Base-by-base conservation (phyloP, 148 eudicot genomes). In the Limonium bicolor region DNA sequence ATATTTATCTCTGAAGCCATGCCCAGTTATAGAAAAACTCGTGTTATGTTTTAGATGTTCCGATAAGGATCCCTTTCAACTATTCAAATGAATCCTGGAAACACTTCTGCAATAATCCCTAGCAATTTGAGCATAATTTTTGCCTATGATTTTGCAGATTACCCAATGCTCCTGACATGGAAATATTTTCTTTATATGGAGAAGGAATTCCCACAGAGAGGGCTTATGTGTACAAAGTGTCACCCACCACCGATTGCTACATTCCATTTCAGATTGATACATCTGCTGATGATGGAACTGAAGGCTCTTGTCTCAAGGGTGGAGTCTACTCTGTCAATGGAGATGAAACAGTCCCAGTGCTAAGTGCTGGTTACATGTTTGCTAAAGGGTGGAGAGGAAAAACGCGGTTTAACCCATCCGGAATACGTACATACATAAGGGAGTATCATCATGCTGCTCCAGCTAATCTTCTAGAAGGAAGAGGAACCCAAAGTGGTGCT, bases 341-440 rank as follows among this genome's bases (percentile, higher is more conserved):
- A 23, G 97, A 90, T 32, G 97, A 90, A 52, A 90, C 97, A 3
- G 95, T 90, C 14, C 97, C 97, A 4, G 78, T 66, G 26, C 53
- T 88, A 53, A 88, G 97, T 58, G 63, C 97, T 8, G 97, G 97
- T 6, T 88, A 54, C 63, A 88, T 88, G 97, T 74, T 79, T 42
- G 97, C 97, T 29, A 90, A 77, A 61, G 95, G 87, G 13, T 90
- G 97, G 97, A 92, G 97, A 20, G 97, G 97, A 7, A 84, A 68
- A 58, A 90, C 83, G 27, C 60, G 81, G 20, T 90, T 73, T 47
- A 90, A 90, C 51, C 97, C 97, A 43, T 84, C 87, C 3, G 97
- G 97, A 46, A 64, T 70, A 22, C 53, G 31, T 49, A 80, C 83
- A 14, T 80, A 63, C 47, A 15, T 70, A 15, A 66, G 87, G 41